Evolutionary conservation across 495 filamentous ascomycete species (phyloP).

Genomic region (Aspergillus diversus): DNA sequence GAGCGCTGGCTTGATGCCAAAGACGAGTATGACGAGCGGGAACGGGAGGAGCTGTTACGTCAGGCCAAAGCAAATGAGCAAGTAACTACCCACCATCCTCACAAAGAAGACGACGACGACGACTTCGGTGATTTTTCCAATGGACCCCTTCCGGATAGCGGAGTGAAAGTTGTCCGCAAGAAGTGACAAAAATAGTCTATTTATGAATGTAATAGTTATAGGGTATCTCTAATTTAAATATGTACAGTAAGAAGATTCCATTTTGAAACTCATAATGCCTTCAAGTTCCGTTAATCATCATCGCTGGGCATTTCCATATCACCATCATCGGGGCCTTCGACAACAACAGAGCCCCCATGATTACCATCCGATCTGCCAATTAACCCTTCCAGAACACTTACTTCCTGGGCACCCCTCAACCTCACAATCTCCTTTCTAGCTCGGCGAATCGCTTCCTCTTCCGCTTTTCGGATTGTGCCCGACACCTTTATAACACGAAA

Average conservation of each 20-base stretch:
- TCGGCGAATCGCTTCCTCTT: conserved; percentile 82
- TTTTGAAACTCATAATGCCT: conserved; percentile 1
- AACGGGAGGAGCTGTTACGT: conserved; percentile 72
- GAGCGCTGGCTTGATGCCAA: conserved; percentile 92
- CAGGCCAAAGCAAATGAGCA: conserved; percentile 49
- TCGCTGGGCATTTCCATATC: conserved; percentile 53
- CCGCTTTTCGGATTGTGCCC: conserved; percentile 89
- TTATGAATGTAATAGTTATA: conserved; percentile 26
- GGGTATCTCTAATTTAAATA: conserved; percentile 40
- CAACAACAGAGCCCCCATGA: conserved; percentile 13
- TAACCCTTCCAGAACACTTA: conserved; percentile 45
- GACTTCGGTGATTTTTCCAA: conserved; percentile 39
- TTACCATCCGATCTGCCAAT: conserved; percentile 26
- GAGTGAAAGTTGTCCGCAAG: conserved; percentile 52
- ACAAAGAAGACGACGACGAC: conserved; percentile 37
- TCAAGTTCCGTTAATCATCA: conserved; percentile 26
- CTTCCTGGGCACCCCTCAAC: conserved; percentile 52
- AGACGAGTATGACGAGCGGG: conserved; percentile 83
- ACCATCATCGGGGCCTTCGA: conserved; percentile 47
- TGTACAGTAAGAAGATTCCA: conserved; percentile 16
- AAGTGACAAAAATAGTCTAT: conserved; percentile 25
- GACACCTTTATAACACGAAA: conserved; percentile 89
- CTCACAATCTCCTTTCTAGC: conserved; percentile 72
- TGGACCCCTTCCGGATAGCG: conserved; percentile 43
- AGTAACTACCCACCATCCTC: conserved; percentile 15